These are phyloP conservation scores for Aspergillus chevalieri DNA, from an alignment of 2,329 filamentous ascomycete genomes.

Conservation along the genomic window DNA sequence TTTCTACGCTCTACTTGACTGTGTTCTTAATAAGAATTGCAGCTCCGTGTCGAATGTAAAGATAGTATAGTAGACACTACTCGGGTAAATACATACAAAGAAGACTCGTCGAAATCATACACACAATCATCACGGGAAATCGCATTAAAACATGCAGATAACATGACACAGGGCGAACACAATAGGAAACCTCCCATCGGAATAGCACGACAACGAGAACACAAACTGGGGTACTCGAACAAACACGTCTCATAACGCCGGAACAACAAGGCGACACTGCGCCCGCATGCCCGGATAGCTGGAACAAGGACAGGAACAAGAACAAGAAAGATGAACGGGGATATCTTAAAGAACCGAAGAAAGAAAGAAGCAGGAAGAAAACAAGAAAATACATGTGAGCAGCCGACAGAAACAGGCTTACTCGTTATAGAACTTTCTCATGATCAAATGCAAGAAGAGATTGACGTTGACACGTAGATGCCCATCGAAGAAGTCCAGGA, in stretches of 20 bases:
- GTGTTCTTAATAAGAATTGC: neutral
- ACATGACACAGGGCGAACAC: slow-evolving; percentile 5
- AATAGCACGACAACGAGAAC: neutral
- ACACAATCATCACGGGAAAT: slow-evolving; percentile 6
- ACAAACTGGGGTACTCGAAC: slow-evolving; percentile 10
- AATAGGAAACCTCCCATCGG: neutral
- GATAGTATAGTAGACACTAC: slow-evolving; percentile 10
- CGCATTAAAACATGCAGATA: slow-evolving; percentile 5
- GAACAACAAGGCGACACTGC: no score
- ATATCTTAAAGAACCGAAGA: slow-evolving; percentile 1
- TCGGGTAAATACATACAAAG: slow-evolving; percentile 16
- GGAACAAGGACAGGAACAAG: slow-evolving; percentile 3
- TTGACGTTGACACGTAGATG: slow-evolving; percentile 91
- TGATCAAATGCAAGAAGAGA: slow-evolving; percentile 88
- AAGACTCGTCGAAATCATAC: slow-evolving; percentile 18
- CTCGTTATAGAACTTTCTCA: slow-evolving; percentile 91
- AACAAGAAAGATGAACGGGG: slow-evolving; percentile 7
- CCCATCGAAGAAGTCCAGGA: slow-evolving; percentile 89
- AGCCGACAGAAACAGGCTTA: slow-evolving; percentile 15
- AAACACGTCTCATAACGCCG: slow-evolving; percentile 12
- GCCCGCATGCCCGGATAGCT: neutral
- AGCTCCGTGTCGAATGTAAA: neutral
- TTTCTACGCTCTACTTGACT: neutral
- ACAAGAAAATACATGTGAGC: neutral
- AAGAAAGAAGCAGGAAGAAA: slow-evolving; percentile 3